Percentiles rank a stretch among this genome's conserved stretches.
phyloP scores from a whole-genome alignment of 805 yeast genomes.

The Pichia membranifaciens region DNA sequence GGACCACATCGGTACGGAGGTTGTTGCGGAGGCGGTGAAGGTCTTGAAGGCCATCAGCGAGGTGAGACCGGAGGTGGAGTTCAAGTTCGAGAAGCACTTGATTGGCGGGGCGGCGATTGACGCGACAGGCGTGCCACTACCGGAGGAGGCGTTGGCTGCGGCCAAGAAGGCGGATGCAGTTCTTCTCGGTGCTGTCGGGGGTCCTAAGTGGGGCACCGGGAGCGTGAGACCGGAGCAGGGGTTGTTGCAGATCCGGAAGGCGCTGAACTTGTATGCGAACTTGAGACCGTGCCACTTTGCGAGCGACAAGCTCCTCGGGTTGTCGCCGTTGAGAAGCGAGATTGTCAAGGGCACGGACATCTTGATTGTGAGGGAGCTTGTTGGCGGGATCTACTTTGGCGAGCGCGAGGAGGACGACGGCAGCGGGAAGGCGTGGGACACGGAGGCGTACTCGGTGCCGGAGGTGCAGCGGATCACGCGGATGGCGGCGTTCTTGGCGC shows the following conservation, averaged over 20 bases:
- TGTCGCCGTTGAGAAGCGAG: conserved; percentile 84
- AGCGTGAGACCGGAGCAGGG: conserved; percentile 97
- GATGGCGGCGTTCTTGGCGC: conserved; percentile 96
- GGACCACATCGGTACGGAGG: conserved; percentile 94
- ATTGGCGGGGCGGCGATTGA: conserved; percentile 99
- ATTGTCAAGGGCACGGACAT: conserved; percentile 88
- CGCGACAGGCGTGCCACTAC: conserved; percentile 88
- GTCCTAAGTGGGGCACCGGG: conserved; percentile 99
- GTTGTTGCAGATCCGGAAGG: conserved; percentile 87
- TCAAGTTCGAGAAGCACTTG: conserved; percentile 74
- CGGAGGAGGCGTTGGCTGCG: conserved; percentile 77
- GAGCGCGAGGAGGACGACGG: conserved; percentile 91
- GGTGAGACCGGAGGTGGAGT: conserved; percentile 50
- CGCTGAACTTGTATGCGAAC: conserved; percentile 89
- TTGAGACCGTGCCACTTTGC: conserved; percentile 95
- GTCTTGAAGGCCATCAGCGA: conserved; percentile 75
- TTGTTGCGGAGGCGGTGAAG: conserved; percentile 84
- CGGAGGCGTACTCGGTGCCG: conserved; percentile 84
- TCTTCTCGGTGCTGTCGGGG: conserved; percentile 97
- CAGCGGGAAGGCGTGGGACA: conserved; percentile 82
- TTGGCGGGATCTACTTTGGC: conserved; percentile 98
- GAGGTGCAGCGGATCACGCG: conserved; percentile 95
- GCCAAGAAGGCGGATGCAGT: conserved; percentile 90
- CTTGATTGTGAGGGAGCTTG: conserved; percentile 90
- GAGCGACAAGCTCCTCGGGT: conserved; percentile 71